Base-by-base conservation (phyloP, 2,329 filamentous ascomycete species). In the Sporothrix protearum region DNA sequence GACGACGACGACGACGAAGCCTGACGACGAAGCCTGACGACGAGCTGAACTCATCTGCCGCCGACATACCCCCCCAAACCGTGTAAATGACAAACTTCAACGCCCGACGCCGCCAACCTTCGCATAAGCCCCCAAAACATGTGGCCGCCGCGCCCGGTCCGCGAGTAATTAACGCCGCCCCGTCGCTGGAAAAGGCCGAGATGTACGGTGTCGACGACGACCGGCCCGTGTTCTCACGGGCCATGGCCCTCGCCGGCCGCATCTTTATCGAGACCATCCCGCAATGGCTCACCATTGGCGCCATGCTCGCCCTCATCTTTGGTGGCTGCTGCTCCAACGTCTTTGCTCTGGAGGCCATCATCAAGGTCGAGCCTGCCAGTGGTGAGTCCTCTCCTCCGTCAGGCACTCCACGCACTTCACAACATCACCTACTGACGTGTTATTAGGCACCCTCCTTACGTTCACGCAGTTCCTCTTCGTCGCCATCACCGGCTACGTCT, bases 321-420 rank as follows among this genome's bases (percentile, higher is more conserved):
- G 96, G 96, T 68, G 96, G 96, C 72, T 79, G 77, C 75, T 76
- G 76, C 74, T 76, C 78, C 76, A 79, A 97, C 90, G 93, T 97
- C n/a, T 98, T 97, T 82, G 93, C 95, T 53, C 86, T 99, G 71
- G 96, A 99, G 81, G 92, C 93, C 63, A 97, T 98, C 77, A 89
- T 99, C 79, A 96, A 96, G 92, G 90, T 93, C 79, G 93, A 96
- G 79, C 91, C 94, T 57, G 89, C 90, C 71, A 95, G 92, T 78
- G 95, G 94, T 91, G 87, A 1, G 73, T 73, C 16, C 6, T 16
- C 16, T 25, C 22, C 16, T 33, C 53, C 19, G 16, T 10, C 39
- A n/a, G 7, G 8, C 30, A n/a, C n/a, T n/a, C n/a, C n/a, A n/a
- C n/a, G n/a, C n/a, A n/a, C n/a, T n/a, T n/a, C n/a, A n/a, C 25